Base-by-base conservation (phyloP, 164 flowering plant species). In the Saururus chinensis region DNA sequence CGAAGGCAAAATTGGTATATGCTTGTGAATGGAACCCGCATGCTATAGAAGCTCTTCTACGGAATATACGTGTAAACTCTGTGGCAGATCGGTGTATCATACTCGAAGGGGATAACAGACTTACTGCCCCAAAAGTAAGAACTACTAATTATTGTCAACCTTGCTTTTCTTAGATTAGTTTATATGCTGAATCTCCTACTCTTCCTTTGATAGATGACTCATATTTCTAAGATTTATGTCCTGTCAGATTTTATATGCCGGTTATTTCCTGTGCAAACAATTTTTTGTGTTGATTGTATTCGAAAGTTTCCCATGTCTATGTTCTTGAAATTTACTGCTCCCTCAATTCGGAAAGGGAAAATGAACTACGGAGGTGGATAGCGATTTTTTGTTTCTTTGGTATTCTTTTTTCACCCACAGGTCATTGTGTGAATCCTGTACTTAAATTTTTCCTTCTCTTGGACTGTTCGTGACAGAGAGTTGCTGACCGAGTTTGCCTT, bases 11-110 rank as follows among this genome's bases (percentile, higher is more conserved):
- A 73, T 65, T 84, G 59, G 95, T 92, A 54, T 92, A 88, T 88
- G 96, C 98, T 54, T 92, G 98, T 74, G 98, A 92, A 77, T 89
- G 98, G 98, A 92, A 92, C 72, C 88, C 96, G 54, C 72, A 81
- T 84, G 97, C 97, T 63, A 49, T 92, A 57, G 87, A 86, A 67
- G 97, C 97, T 19, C 96, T 92, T 1, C 71, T 61, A 16, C 85
- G 68, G 57, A 92, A 92, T 79, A 76, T 92, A 64, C 64, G 71
- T 60, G 79, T 76, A 55, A 92, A 92, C 77, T 74, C 72, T 60
- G 95, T 92, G 37, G 73, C 79, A 53, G 89, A 85, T 70, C 84
- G 84, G 13, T 89, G 98, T 68, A 64, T 85, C 42, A 70, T 92
- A 52, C 88, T 92, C 53, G 95, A 88, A 81, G 98, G 98, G 67